Base-by-base conservation (phyloP, 192 early-diverging fungal genomes). In the Dissophora globulifera region DNA sequence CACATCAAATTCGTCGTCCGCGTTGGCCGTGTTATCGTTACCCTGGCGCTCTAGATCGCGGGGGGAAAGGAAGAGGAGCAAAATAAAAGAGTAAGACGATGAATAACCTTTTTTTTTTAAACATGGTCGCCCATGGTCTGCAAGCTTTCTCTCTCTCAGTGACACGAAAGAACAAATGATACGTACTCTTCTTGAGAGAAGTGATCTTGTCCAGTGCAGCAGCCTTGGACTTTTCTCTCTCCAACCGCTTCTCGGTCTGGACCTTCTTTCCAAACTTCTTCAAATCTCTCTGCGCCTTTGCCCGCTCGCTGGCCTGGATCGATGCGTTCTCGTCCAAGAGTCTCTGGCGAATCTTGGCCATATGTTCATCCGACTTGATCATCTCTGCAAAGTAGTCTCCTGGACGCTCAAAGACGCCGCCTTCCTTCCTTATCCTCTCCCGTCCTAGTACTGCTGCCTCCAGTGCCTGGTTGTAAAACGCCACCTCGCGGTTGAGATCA, bases 191-290 rank as follows among this genome's bases (percentile, higher is more conserved):
- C 84, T 95, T 96, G 67, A 95, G 87, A 10, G 87, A 74, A 58
- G 91, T 92, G 64, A 98, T 93, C 84, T 95, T 96, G 42, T 97
- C 96, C 62, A 98, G 78, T n/a, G 90, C 89, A 35, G 92, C 84
- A 50, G 87, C 87, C 86, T 97, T 97, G 69, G 92, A 69, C 69
- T 92, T 88, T 78, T 93, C 90, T 43, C 96, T 89, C 70, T 96
- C 94, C 62, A 87, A 83, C 30, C 94, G 83, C 79, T 97, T 97
- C 81, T 96, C 94, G 11, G 90, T 81, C 79, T 98, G 96, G 10
- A 98, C 94, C 86, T 96, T 93, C 81, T 97, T 97, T 62, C 96
- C 96, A 78, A 94, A 98, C 89, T 97, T 98, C 83, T 96, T 95
- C 56, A 92, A 82, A 46, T 95, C 93, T 50, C 97, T 88, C 81